A percentile compares a stretch with the other conserved stretches of the same genome.
These are phyloP conservation scores for Zanthoxylum bungeanum DNA, from an alignment of 345 rosid species.

Conservation along the genomic window DNA sequence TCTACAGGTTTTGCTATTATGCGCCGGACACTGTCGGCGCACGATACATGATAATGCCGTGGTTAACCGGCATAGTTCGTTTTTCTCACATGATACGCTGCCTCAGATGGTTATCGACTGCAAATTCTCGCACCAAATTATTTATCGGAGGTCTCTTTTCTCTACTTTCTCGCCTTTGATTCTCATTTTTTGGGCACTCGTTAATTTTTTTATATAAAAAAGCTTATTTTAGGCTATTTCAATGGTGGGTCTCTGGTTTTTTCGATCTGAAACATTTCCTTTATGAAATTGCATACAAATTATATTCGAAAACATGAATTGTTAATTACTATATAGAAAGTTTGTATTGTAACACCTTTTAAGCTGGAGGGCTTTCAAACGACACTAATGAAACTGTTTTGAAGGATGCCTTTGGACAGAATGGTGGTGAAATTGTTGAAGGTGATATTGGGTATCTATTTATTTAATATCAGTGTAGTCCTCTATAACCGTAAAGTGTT, in stretches of 20 bases:
- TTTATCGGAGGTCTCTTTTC: constrained; percentile 54
- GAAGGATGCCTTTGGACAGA: no score
- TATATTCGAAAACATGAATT: background rate
- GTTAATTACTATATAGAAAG: background rate
- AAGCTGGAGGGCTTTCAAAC: no score
- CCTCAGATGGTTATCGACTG: constrained; percentile 12
- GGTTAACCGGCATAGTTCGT: background rate
- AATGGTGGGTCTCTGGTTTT: background rate
- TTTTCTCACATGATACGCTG: background rate
- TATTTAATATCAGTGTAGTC: no score
- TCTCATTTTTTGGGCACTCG: background rate
- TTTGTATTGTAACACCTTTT: background rate
- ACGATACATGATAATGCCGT: constrained; percentile 20
- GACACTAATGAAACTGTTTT: no score
- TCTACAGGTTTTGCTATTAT: background rate
- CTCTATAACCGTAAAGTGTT: no score
- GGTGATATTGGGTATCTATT: no score
- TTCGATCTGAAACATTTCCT: background rate
- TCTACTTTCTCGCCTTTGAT: background rate
- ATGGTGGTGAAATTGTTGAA: no score
- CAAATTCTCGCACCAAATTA: constrained; percentile 36
- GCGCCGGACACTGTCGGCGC: background rate
- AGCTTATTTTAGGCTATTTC: background rate
- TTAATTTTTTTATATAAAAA: no score
- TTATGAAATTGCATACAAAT: background rate